Conservation (phyloP, 1,139 yeast genomes). For the Geotrichum siamense region DNA sequence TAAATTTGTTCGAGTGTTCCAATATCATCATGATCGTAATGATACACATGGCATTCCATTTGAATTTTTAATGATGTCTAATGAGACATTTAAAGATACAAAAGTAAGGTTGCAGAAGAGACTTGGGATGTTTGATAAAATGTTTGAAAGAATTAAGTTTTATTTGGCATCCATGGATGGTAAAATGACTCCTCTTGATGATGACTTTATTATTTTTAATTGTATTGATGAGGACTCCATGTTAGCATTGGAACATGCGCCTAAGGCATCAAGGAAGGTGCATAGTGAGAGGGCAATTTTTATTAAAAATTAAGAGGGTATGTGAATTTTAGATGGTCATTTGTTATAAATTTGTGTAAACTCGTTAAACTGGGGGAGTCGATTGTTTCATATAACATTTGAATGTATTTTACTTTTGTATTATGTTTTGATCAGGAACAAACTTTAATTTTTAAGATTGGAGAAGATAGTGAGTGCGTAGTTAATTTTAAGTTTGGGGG, state of each 20-base stretch:
- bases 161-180: constrained; percentile 51
- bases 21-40: constrained; percentile 64
- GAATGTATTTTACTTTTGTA: constrained; percentile 1
- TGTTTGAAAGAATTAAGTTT: constrained; percentile 66
- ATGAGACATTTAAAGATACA: constrained; percentile 60
- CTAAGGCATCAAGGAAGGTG: constrained; percentile 43
- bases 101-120: constrained; percentile 57
- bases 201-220: constrained; percentile 43
- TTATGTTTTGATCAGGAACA: neutral
- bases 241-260: constrained; percentile 82
- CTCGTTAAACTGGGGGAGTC: too few species aligned
- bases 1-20: constrained; percentile 49
- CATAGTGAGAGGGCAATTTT: constrained; percentile 54
- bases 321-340: too few species aligned
- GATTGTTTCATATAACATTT: too few species aligned
- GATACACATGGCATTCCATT: constrained; percentile 87
- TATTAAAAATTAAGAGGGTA: constrained; percentile 32
- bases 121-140: constrained; percentile 70
- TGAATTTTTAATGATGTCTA: constrained; percentile 48
- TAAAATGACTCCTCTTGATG: too few species aligned
- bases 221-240: constrained; percentile 46
- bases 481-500: too few species aligned
- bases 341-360: too few species aligned
- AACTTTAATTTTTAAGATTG: neutral
- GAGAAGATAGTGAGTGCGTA: too few species aligned